Percentiles rank a stretch among this genome's conserved stretches.
phyloP scores from a whole-genome alignment of 1,139 yeast species.

The Groenewaldozyma auringiensis region DNA sequence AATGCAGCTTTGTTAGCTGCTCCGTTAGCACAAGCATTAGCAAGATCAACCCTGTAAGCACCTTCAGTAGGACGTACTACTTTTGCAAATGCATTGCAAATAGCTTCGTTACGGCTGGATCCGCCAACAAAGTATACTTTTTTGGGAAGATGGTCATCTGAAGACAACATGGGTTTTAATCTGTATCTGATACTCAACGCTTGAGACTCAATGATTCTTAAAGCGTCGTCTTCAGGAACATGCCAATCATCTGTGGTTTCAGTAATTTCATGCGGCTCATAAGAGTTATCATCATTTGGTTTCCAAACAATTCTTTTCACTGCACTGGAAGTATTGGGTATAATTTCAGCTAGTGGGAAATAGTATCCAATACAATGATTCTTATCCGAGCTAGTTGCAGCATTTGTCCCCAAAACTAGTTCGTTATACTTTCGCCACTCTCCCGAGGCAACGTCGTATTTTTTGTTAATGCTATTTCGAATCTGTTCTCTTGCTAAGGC shows the following conservation, averaged over 20 bases:
- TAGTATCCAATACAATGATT: constrained; percentile 53
- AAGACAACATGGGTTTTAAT: constrained; percentile 60
- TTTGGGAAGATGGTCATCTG: constrained; percentile 44
- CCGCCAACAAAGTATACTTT: constrained; percentile 84
- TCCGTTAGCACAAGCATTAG: constrained; percentile 93
- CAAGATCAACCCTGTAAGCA: constrained; percentile 63
- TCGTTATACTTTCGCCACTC: constrained; percentile 63
- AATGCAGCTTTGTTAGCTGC: constrained; percentile 86
- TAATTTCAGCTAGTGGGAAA: constrained; percentile 83
- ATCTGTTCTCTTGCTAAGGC: constrained; percentile 76
- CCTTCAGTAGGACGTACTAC: constrained; percentile 60
- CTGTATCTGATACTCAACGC: constrained; percentile 77
- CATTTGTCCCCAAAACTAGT: constrained; percentile 15
- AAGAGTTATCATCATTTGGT: neutral
- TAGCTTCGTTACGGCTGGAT: constrained; percentile 63
- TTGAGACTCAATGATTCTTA: constrained; percentile 77
- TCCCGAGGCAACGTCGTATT: constrained; percentile 30
- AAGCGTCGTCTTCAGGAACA: constrained; percentile 54
- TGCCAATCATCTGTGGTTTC: constrained; percentile 30
- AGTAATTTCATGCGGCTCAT: neutral
- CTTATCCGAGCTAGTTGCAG: constrained; percentile 26
- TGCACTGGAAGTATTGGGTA: constrained; percentile 56
- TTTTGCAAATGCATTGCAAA: constrained; percentile 60
- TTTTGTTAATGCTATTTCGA: constrained; percentile 53
- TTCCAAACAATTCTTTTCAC: constrained; percentile 16